A percentile compares a stretch with the other conserved stretches of the same genome.
Evolutionary conservation across 108 stramenopile genomes (phyloP).

Genomic region (Thalassiosira profunda): DNA sequence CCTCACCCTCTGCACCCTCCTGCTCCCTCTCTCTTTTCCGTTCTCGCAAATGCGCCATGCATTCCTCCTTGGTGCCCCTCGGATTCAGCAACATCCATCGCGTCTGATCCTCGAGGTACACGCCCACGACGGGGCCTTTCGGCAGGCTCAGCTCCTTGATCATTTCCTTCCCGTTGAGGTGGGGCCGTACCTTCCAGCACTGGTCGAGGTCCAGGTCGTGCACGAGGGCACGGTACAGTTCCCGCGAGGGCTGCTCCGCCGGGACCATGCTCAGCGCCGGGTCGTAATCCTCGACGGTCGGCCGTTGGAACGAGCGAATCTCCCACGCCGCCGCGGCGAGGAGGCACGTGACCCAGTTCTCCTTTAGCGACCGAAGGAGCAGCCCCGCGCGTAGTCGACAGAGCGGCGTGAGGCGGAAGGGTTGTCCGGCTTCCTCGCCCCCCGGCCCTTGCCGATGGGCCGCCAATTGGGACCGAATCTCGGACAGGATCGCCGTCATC

Average conservation of each 20-base stretch:
- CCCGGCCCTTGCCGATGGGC: constrained; percentile 3
- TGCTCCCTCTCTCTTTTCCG: constrained; percentile 55
- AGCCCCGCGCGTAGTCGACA: constrained; percentile 72
- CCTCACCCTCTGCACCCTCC: too few relatives aligned
- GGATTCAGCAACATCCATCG: constrained; percentile 86
- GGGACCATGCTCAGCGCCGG: too few relatives aligned
- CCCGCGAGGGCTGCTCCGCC: constrained; percentile 39
- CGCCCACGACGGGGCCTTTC: constrained; percentile 67
- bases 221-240: constrained; percentile 51
- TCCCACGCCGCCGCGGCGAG: constrained; percentile 60
- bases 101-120: constrained; percentile 75
- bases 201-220: constrained; percentile 61
- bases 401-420: constrained; percentile 6
- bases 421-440: background rate
- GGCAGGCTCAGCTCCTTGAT: constrained; percentile 59
- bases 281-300: background rate
- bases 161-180: constrained; percentile 79
- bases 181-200: constrained; percentile 75
- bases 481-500: constrained; percentile 57
- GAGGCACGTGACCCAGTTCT: constrained; percentile 79
- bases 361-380: constrained; percentile 65
- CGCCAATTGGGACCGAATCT: constrained; percentile 26
- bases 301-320: constrained; percentile 38
- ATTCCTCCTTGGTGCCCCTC: constrained; percentile 68
- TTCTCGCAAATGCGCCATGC: constrained; percentile 55